These are phyloP conservation scores for Yamadazyma sp. DNA, from an alignment of 1,139 yeast species.

Conservation along the genomic window DNA sequence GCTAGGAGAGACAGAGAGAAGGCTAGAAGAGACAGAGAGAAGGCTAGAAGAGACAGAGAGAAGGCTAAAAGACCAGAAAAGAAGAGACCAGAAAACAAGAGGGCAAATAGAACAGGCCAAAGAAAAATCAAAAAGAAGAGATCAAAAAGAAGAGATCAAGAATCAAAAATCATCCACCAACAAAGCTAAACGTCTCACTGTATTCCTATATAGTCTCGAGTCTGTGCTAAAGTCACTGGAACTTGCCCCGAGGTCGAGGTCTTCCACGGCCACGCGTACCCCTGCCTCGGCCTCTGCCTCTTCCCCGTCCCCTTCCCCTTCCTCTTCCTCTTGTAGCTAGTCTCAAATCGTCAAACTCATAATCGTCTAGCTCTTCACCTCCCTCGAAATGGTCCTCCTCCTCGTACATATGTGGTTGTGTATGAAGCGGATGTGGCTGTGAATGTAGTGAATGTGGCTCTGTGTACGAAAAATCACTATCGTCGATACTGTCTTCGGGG, in stretches of 20 bases:
- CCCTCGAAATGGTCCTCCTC: conserved; percentile 10
- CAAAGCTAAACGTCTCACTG: too few relatives aligned
- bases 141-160: background rate
- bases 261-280: conserved; percentile 11
- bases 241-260: conserved; percentile 7
- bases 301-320: conserved; percentile 18
- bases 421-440: too few relatives aligned
- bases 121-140: background rate
- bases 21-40: too few relatives aligned
- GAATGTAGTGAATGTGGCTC: too few relatives aligned
- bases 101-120: too few relatives aligned
- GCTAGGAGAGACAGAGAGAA: too few relatives aligned
- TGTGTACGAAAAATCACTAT: conserved; percentile 1
- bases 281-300: conserved; percentile 21
- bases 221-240: too few relatives aligned
- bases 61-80: too few relatives aligned
- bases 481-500: conserved; percentile 11
- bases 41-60: too few relatives aligned
- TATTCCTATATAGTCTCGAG: background rate
- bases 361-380: conserved; percentile 15
- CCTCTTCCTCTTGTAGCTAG: conserved; percentile 15
- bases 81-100: too few relatives aligned
- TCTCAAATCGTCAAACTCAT: conserved; percentile 11
- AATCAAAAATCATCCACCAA: background rate
- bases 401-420: conserved; percentile 5